Percentiles rank a stretch among this genome's conserved stretches.
phyloP scores from a whole-genome alignment of 2,329 filamentous ascomycete species.

The Penicillium psychrosexuale region DNA sequence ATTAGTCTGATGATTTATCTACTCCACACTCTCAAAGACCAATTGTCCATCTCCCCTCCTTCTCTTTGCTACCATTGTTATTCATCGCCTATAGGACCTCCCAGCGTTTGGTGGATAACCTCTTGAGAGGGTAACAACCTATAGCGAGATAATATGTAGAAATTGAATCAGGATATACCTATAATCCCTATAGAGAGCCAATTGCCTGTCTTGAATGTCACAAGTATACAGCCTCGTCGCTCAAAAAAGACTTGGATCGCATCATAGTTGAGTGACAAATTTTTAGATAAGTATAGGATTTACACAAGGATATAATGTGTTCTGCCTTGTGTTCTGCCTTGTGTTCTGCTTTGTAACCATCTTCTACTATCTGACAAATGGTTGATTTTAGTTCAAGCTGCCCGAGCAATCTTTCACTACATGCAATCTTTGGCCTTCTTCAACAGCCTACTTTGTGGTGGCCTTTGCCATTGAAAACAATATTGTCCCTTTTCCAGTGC shows the following conservation, averaged over 20 bases:
- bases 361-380: background rate
- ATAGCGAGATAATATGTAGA: too few species aligned
- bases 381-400: background rate
- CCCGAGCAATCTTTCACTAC: background rate
- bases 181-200: background rate
- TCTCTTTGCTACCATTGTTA: background rate
- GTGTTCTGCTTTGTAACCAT: too few species aligned
- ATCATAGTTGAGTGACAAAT: background rate
- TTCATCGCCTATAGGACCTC: background rate
- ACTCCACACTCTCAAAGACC: background rate
- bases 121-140: background rate
- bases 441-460: slow-evolving; percentile 6
- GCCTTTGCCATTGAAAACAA: slow-evolving; percentile 19
- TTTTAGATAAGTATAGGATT: background rate
- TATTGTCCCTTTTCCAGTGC: slow-evolving; percentile 19
- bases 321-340: too few species aligned
- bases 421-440: background rate
- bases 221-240: background rate
- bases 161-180: too few species aligned
- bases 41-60: background rate
- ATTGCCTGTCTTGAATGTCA: background rate
- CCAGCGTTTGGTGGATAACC: background rate
- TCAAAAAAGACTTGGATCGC: too few species aligned
- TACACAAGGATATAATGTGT: background rate
- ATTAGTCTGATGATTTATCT: background rate